These are phyloP conservation scores for Arthrinium puccinioides DNA, from an alignment of 2,329 filamentous ascomycete genomes.

Conservation along the genomic window DNA sequence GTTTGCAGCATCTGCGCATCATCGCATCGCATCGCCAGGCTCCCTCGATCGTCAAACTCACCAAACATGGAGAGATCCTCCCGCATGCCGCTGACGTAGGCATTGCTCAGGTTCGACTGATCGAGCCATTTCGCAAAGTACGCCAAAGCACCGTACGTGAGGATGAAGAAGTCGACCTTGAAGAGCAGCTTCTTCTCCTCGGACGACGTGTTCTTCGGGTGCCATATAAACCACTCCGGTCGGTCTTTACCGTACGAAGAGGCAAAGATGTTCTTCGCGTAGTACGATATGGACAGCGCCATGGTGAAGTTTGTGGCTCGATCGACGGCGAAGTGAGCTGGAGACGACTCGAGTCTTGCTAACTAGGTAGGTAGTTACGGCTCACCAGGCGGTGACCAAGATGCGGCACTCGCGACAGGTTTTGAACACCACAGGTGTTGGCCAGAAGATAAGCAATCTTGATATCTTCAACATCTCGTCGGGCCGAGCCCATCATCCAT, in stretches of 20 bases:
- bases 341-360: too few species aligned
- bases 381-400: too few species aligned
- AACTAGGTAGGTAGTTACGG: too few species aligned
- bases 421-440: too few species aligned
- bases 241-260: slow-evolving; percentile 18
- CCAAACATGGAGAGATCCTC: slow-evolving; percentile 11
- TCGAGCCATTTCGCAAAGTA: slow-evolving; percentile 22
- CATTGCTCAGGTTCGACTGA: slow-evolving; percentile 14
- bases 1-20: too few species aligned
- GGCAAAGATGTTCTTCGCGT: slow-evolving; percentile 16
- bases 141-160: slow-evolving; percentile 18
- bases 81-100: slow-evolving; percentile 21
- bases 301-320: slow-evolving; percentile 1
- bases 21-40: too few species aligned
- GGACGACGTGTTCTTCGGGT: slow-evolving; percentile 13
- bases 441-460: too few species aligned
- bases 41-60: too few species aligned
- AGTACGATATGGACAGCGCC: slow-evolving; percentile 9
- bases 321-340: too few species aligned
- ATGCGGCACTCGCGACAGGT: too few species aligned
- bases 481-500: too few species aligned
- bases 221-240: slow-evolving; percentile 19
- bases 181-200: slow-evolving; percentile 19
- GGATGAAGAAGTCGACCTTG: slow-evolving; percentile 23
- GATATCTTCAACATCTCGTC: too few species aligned